Conservation (phyloP, 257 asterid genomes). For the Echium plantagineum region DNA sequence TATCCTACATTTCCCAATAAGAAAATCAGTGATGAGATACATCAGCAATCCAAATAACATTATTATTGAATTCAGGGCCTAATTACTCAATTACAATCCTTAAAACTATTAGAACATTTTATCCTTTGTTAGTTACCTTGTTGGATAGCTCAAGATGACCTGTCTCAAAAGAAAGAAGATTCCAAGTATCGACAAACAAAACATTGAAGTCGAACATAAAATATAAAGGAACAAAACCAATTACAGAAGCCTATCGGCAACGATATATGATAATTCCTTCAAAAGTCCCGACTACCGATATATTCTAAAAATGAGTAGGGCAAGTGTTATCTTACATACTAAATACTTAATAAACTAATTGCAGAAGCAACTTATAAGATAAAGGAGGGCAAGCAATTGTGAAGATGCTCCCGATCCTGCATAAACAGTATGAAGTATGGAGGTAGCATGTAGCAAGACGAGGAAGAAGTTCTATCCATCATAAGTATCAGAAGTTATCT, state of each 20-base stretch:
- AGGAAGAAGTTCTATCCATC: not conserved
- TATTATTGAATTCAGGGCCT: not conserved
- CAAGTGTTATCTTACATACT: not conserved
- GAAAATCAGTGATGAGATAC: constrained; percentile 3
- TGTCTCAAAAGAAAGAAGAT: not conserved
- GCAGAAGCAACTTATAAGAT: not conserved
- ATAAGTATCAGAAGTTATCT: not conserved
- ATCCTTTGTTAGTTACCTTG: not conserved
- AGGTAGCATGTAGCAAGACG: not conserved
- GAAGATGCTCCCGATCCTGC: not conserved
- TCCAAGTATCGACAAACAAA: not conserved
- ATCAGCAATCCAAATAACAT: not conserved
- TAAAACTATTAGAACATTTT: not conserved
- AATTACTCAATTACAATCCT: not conserved
- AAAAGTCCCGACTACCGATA: not conserved
- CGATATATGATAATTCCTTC: not conserved
- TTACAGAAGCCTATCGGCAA: not conserved
- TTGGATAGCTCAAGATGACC: not conserved
- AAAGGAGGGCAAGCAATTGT: not conserved
- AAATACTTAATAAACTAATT: not conserved
- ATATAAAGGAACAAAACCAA: not conserved
- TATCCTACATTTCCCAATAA: constrained; percentile 6
- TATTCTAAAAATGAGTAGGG: not conserved
- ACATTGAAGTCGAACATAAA: not conserved
- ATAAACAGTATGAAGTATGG: constrained; percentile 1